Conservation (phyloP, 805 yeast species). For the Candida patagonica region DNA sequence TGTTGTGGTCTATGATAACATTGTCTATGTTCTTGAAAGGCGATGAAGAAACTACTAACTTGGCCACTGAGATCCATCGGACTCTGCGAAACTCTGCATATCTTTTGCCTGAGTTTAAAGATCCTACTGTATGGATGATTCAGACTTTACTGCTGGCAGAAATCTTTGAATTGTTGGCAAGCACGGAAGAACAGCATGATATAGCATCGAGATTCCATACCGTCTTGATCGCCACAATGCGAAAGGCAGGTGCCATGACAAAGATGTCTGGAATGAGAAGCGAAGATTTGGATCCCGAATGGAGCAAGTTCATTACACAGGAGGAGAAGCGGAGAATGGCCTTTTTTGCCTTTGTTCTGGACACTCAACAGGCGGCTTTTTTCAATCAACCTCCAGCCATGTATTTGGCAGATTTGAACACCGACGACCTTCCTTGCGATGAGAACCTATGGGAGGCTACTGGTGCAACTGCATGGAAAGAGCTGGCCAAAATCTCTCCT, state of each 20-base stretch:
- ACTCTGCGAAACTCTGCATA: slow-evolving; percentile 60
- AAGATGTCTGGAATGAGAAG: neutral
- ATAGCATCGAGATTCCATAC: slow-evolving; percentile 19
- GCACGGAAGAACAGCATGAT: slow-evolving; percentile 21
- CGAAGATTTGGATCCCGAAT: slow-evolving; percentile 6
- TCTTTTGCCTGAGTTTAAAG: slow-evolving; percentile 58
- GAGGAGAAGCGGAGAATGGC: slow-evolving; percentile 75
- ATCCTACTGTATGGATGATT: slow-evolving; percentile 73
- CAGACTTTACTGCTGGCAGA: slow-evolving; percentile 67
- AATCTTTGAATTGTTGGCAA: slow-evolving; percentile 54
- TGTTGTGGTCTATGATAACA: slow-evolving; percentile 44
- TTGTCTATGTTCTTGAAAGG: slow-evolving; percentile 33
- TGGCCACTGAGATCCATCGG: slow-evolving; percentile 38
- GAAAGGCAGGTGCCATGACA: slow-evolving; percentile 14
- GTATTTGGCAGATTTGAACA: slow-evolving; percentile 48
- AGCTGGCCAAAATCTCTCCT: slow-evolving; percentile 4
- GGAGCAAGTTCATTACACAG: slow-evolving; percentile 15
- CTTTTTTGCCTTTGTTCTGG: slow-evolving; percentile 73
- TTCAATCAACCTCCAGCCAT: slow-evolving; percentile 63
- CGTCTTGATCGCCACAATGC: slow-evolving; percentile 19
- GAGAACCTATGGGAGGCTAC: slow-evolving; percentile 48
- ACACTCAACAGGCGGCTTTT: slow-evolving; percentile 66
- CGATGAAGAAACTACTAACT: slow-evolving; percentile 22
- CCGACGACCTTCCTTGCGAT: slow-evolving; percentile 54
- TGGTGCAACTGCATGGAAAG: slow-evolving; percentile 15